These are phyloP conservation scores for Circinella minor DNA, from an alignment of 371 early-diverging fungal genomes.

Conservation along the genomic window DNA sequence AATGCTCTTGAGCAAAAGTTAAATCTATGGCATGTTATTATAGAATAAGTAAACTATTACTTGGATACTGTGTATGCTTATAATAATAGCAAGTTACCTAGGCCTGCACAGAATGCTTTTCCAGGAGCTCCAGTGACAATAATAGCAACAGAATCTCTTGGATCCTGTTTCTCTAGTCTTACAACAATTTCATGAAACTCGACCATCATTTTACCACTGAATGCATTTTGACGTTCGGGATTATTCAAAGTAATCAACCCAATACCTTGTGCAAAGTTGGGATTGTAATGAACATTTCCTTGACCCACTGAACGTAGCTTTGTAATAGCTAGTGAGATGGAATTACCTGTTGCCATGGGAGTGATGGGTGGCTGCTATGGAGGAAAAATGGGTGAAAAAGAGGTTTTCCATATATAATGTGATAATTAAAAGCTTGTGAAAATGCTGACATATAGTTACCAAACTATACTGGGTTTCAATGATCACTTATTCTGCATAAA, in stretches of 20 bases:
- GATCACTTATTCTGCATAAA: too few relatives aligned
- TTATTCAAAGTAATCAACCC: conserved; percentile 57
- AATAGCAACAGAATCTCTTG: conserved; percentile 39
- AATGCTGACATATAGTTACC: too few relatives aligned
- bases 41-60: neutral
- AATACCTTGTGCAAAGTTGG: conserved; percentile 48
- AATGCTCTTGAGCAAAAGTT: conserved; percentile 50
- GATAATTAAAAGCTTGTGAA: too few relatives aligned
- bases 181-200: conserved; percentile 63
- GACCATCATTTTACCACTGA: conserved; percentile 78
- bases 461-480: too few relatives aligned
- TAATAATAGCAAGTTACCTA: conserved; percentile 45
- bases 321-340: conserved; percentile 5
- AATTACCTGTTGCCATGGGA: conserved; percentile 1
- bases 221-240: conserved; percentile 61
- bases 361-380: too few relatives aligned
- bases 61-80: neutral
- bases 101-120: conserved; percentile 68
- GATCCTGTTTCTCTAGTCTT: conserved; percentile 35
- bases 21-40: conserved; percentile 42
- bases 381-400: too few relatives aligned
- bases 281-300: conserved; percentile 47
- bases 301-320: conserved; percentile 28
- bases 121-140: conserved; percentile 57
- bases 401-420: too few relatives aligned